Base-by-base conservation (phyloP, 352 stramenopile species). In the Plasmopara muralis region DNA sequence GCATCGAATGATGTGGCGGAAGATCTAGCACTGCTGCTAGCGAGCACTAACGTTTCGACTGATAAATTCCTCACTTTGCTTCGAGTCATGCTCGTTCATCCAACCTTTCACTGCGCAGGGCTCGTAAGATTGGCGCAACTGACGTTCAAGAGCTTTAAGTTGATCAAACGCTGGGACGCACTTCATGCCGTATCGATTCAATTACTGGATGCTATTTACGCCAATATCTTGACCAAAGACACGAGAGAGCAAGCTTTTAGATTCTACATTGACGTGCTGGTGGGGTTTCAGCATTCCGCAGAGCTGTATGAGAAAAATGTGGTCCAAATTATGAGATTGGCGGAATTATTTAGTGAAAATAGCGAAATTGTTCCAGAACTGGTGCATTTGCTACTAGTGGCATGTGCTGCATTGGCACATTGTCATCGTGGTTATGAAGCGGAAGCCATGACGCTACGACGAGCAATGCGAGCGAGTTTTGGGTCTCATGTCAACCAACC, bases 261-360 rank as follows among this genome's bases (percentile, higher is more conserved):
- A 9, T 71, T 90, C n/a, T 93, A 77, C 52, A 50, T 61, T 41
- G 64, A 85, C 60, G 64, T 92, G 13, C 43, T 95, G 29, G 64
- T 86, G 12, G 82, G 84, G 0, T 91, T 74, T 52, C 84, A 95
- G 67, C 84, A 93, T 61, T 74, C 73, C 9, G 73, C 74, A 5
- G 66, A 78, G 33, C 45, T 93, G 14, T 85, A 81, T 47, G 48
- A 66, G 47, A 61, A 53, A 42, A 74, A 69, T 47, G 62, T 74
- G 29, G 38, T 53, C 4, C 59, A 84, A 57, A 43, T 94, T 18
- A 51, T 70, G 10, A 50, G 61, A 15, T 48, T 87, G 13, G 77
- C 68, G 9, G 55, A 66, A 40, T 49, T 77, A 29, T 66, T 86
- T 7, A 51, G 63, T 51, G 62, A 70, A 13, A 40, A 84, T 2